Evolutionary conservation across 371 early-diverging fungal genomes (phyloP), one percentile per base, ranked within the genome.

Genomic region (Parasitella parasitica): DNA sequence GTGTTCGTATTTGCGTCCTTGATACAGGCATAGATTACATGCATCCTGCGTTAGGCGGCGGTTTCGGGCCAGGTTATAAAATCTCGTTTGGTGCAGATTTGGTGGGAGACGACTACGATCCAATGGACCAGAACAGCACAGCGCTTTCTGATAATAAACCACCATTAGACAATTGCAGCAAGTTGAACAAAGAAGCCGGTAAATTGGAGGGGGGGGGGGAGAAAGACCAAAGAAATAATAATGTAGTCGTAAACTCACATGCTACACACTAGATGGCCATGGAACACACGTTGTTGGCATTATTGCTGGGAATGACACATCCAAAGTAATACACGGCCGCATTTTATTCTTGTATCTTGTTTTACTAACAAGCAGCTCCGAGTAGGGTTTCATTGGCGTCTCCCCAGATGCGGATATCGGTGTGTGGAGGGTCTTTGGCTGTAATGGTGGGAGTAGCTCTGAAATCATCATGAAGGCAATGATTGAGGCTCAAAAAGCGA

Each of bases 251-350:
- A 20, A 28, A 32, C 4, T 6, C n/a, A 24, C 46, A 3, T 37
- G 20, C 12, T 15, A 16, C 0, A 38, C 66, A n/a, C 20, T 36
- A 54, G 54, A 22, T 9, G 80, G 80, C 16, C 80, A 80, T 66
- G 88, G 90, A 13, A 88, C 88, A 1, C 87, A 86, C 37, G 86
- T 88, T 32, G 56, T 86, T 13, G 90, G 90, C 34, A 88, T 88
- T 32, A 74, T 89, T 63, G 89, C 81, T 38, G 90, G 84, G 15
- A 61, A 81, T 30, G 79, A 82, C n/a, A 51, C 39, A 11, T 52
- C 56, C 11, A 30, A 52, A 12, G 60, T 85, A 60, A 53, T 28
- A 51, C 11, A 27, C n/a, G n/a, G n/a, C n/a, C n/a, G n/a, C n/a
- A n/a, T n/a, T n/a, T n/a, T n/a, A n/a, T n/a, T n/a, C n/a, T n/a